Evolutionary conservation across 257 asterid genomes (phyloP), one percentile per base, ranked within the genome.

Genomic region (Prunella vulgaris): DNA sequence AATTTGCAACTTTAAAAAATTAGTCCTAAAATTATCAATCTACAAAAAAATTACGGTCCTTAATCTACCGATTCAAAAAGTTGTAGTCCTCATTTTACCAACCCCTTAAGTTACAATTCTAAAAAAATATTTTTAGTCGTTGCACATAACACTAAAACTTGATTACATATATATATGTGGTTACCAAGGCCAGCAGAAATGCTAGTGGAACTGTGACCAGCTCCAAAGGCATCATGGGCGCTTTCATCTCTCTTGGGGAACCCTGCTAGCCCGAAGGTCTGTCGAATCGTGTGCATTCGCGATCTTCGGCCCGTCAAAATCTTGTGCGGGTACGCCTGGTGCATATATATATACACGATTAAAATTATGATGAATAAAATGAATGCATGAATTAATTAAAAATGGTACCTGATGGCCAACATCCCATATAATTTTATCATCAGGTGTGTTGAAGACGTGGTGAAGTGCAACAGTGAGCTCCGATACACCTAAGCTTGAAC

Each of bases 401-500:
- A n/a, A n/a, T n/a, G 14, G 30, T 69, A 87, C 94, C 84, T 88
- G 96, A 66, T 88, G 96, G 5, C 92, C 94, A 7, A 89, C 93
- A 18, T 87, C 93, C 96, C 96, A 89, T n/a, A 89, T 83, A 33
- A 89, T 87, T 51, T 87, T 89, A 21, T 89, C 96, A 2, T 82
- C 76, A 1, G 96, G 96, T 0, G 92, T 77, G 68, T 74, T 76
- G 77, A 89, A 89, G 0, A 87, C 92, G 33, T 89, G 91, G 37
- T 89, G 96, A 24, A 89, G 90, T 1, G 96, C 94, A 14, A 89
- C 90, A 0, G 96, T 87, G 6, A 86, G 88, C 63, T 89, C 94
- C 0, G 83, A 72, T 12, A 89, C 94, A 5, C 96, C 96, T 0
- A 89, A 59, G 77, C 88, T 83, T 22, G 94, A 78, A 22, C 94